Evolutionary conservation across 805 yeast genomes (phyloP), one percentile per base, ranked within the genome.

Genomic region (Schwanniomyces vanrijiae): DNA sequence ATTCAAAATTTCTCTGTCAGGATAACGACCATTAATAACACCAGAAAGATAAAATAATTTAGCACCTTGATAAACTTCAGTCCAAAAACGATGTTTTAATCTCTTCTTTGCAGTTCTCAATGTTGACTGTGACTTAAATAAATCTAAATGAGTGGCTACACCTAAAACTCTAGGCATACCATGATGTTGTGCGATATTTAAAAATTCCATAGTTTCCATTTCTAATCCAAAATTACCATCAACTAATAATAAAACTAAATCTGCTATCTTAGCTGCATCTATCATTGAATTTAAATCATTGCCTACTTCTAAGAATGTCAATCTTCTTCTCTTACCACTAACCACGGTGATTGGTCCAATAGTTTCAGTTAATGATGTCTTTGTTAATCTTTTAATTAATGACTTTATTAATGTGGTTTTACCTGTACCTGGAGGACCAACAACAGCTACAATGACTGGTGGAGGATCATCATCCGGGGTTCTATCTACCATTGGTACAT

Each of bases 191-290:
- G 97, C 95, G 55, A 94, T 81, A 61, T 94, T 95, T 53, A 94
- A 76, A 61, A 94, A 94, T 69, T 94, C 99, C 98, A 94, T 95
- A 7, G 99, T 94, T 69, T 94, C 99, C 99, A 94, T 94, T 73
- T 94, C 99, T 49, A 94, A 83, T 6, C 99, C 99, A 64, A 90
- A 94, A 65, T 94, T 94, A 49, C 99, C 98, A 72, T 94, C 99
- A 49, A 94, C 83, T 78, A 94, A 71, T 50, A 94, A 65, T 42
- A 94, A 75, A 8, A 95, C 96, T 51, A 94, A 75, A 67, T 94
- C 99, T 0, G 98, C 96, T 47, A 91, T 83, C 61, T 94, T 94
- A 22, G 98, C 96, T 33, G 94, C 82, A 69, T 94, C 99, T 37
- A 91, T 83, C 98, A 95, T 94, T 6, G 97, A 85, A 65, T 90